Base-by-base conservation (phyloP, 148 eudicot species). In the Dysphania ambrosioides region DNA sequence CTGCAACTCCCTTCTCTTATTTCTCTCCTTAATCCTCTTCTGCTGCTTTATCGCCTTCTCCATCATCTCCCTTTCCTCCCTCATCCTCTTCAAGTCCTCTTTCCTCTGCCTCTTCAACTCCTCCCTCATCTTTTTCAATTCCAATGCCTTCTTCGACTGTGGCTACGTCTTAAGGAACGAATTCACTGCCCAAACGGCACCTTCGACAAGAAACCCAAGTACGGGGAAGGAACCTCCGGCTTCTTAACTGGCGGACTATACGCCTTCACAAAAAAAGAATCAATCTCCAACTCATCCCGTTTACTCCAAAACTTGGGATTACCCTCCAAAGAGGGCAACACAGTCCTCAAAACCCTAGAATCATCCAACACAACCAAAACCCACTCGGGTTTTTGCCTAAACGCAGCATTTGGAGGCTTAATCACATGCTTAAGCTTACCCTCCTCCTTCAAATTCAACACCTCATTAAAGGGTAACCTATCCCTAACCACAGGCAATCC, bases 311-410 rank as follows among this genome's bases (percentile, higher is more conserved):
- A 93, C 72, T 70, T 89, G 13, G 84, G 70, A 79, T 91, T 93
- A 23, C 76, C 82, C 73, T 84, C 94, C 8, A 84, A 15, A 1
- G 92, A 85, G 29, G 98, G 98, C 80, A 93, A 81, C 59, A 93
- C 98, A 41, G 87, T 77, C 87, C 98, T 85, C 56, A 89, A 78
- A 77, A 93, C 98, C 83, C 83, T 93, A 79, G 88, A 80, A 88
- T 93, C 97, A 66, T 89, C 97, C 75, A 89, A 72, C 72, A 93
- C 98, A 29, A 77, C 97, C 59, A 91, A 80, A 85, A 93, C 92
- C 63, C 88, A 86, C 72, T 78, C 89, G 0, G 92, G 78, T 65
- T 79, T 75, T 53, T 70, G 78, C 86, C 82, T 85, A 51, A 93
- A 82, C 9, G 68, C 80, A 5, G 72, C 88, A 26, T 57, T 68